Conservation (phyloP, 371 early-diverging fungal species). For the Mortierella sp. region DNA sequence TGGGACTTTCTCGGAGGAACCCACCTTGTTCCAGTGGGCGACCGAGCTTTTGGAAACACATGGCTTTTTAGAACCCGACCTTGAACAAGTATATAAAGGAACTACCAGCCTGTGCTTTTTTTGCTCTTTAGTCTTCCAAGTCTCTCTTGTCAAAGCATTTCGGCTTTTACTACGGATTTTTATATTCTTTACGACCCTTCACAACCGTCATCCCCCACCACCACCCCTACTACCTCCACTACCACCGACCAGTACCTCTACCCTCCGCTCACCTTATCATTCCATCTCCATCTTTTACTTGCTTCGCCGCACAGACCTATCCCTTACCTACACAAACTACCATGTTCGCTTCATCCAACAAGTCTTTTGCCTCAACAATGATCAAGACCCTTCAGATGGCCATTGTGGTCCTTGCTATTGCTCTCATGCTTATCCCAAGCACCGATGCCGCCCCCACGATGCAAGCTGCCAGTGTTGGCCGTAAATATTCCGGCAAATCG, state of each 20-base stretch:
- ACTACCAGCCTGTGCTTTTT: not conserved
- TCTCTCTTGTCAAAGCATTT: not conserved
- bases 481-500: constrained; percentile 7
- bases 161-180: not conserved
- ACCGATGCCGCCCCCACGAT: constrained; percentile 6
- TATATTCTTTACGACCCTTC: not conserved
- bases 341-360: too few relatives aligned
- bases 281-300: too few relatives aligned
- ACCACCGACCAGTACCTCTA: too few relatives aligned
- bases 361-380: too few relatives aligned
- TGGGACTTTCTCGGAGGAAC: too few relatives aligned
- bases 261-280: too few relatives aligned
- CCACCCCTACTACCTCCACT: too few relatives aligned
- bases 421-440: constrained; percentile 2
- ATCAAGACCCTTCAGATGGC: too few relatives aligned
- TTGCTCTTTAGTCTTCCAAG: not conserved
- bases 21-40: too few relatives aligned
- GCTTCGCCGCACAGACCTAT: constrained; percentile 2
- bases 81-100: constrained; percentile 2
- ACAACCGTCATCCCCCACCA: not conserved
- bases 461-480: constrained; percentile 6
- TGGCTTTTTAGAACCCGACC: too few relatives aligned
- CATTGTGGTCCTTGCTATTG: not conserved
- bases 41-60: too few relatives aligned
- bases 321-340: too few relatives aligned